Base-by-base conservation (phyloP, 2,329 filamentous ascomycete genomes). In the Fusarium euwallaceae region DNA sequence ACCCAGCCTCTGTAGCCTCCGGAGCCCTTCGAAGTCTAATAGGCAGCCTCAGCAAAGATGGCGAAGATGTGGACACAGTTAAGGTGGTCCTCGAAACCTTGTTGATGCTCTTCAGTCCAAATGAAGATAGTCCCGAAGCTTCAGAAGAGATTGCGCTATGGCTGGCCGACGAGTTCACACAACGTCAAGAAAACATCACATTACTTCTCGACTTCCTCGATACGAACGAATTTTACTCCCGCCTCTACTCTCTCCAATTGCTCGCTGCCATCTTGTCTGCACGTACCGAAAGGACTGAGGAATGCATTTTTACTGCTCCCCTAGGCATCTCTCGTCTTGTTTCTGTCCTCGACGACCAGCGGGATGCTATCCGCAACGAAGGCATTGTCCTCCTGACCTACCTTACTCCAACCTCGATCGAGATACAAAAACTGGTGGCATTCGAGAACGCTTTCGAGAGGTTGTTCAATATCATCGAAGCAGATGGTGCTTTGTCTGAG, bases 161-260 rank as follows among this genome's bases (percentile, higher is more conserved):
- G 95, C 88, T 99, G 69, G 97, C 97, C 64, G 97, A 99, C 84
- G 96, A 98, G 83, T 99, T 99, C 82, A 98, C 97, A 37, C 95
- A 98, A 87, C 92, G 94, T 73, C 95, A 98, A 90, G 96, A 98
- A 84, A 98, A 99, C 82, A 96, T 98, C 71, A 96, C 94, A 2
- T 87, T 97, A 17, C 89, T 99, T 27, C 90, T 99, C 70, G 93
- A 97, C 81, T 93, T 99, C 66, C 89, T 99, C 75, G 96, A 98
- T 76, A 91, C 92, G 16, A 88, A 88, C 75, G 95, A 98, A 79
- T 97, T 98, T 80, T 98, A 97, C 83, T 94, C 95, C 24, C 92
- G 96, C 27, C 89, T 98, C 1, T 98, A 98, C 84, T 94, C 94
- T 6, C 86, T 99, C 32, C 95, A 98, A 83, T 88, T 99, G 45